Evolutionary conservation across 2,329 filamentous ascomycete genomes (phyloP), one percentile per base, ranked within the genome.

Genomic region (Botrytis porri): DNA sequence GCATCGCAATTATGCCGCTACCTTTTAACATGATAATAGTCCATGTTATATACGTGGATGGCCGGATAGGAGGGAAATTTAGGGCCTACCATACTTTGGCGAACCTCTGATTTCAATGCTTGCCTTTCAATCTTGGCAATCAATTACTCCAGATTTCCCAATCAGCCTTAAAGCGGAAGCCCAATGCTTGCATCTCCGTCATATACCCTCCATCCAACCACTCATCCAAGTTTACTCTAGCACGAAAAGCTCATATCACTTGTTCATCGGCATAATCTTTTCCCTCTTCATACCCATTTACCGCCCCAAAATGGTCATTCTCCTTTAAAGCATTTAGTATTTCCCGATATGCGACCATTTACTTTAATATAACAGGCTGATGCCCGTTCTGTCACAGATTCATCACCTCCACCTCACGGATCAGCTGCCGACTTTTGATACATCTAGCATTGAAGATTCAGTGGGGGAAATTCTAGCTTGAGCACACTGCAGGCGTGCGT

Each of bases 121-220:
- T 75, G 74, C 62, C 73, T 43, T 61, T 69, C 48, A 63, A 29
- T 57, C 75, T 78, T 77, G 76, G 76, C 77, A 74, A 70, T 73
- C 65, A 69, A 75, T 76, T 77, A 78, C 78, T 79, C 77, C 79
- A 79, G 78, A 79, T 77, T 77, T 79, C 75, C 76, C 76, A 79
- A 80, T 79, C 79, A 80, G 79, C 78, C 79, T 80, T 80, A 80
- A 79, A 79, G 76, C 76, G 75, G 77, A 78, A 67, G 76, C 73
- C 76, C 73, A 78, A 78, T 79, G 78, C 78, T 76, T 76, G 75
- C 72, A 69, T 75, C 69, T 76, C 77, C 76, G 75, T 77, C 75
- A 76, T 77, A 79, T 79, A 76, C 76, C 76, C 78, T 76, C 71
- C 72, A 73, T 73, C 70, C 60, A 73, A 69, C 71, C 74, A 75